Base-by-base conservation (phyloP, 2,329 filamentous ascomycete species). In the Apiospora phragmitis region DNA sequence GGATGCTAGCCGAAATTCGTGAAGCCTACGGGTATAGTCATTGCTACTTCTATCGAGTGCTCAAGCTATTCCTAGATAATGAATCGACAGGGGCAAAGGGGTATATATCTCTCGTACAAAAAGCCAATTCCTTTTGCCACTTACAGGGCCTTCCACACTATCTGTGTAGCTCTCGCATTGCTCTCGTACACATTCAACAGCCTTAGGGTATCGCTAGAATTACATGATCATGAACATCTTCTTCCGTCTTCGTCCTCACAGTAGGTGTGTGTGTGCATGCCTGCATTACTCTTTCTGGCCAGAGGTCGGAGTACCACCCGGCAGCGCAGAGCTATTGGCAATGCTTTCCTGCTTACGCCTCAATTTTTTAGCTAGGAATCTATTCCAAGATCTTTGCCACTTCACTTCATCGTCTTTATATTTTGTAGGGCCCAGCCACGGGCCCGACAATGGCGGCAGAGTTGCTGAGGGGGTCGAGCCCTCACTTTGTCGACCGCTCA, bases 361-460 rank as follows among this genome's bases (percentile, higher is more conserved):
- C 9, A 21, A 55, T 45, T 68, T 55, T 35, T 29, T 74, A 21
- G 69, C 72, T 26, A 75, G 70, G 32, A 71, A 71, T 55, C 71
- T 74, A 11, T 68, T 65, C 3, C 71, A 71, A 12, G 65, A 47
- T 32, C n/a, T n/a, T n/a, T 47, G 24, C 70, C 69, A 32, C 68
- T 71, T 45, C 73, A 71, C 18, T 72, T 71, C 18, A 41, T 73
- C 65, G 24, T 72, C 66, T 6, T 38, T 7, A 38, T 42, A 3
- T 51, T 69, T 71, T 24, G 11, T 45, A 11, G 67, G 67, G n/a
- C 67, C 67, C 24, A 12, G 9, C 29, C 42, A 68, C 2, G 38
- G 65, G 7, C 32, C 67, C 71, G 18, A n/a, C 35, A 24, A 67
- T 51, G 38, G 70, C 68, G 43, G 65, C 51, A 11, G 71, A 68